These are phyloP conservation scores for Excoecaria agallocha DNA, from an alignment of 345 rosid species.

Conservation along the genomic window DNA sequence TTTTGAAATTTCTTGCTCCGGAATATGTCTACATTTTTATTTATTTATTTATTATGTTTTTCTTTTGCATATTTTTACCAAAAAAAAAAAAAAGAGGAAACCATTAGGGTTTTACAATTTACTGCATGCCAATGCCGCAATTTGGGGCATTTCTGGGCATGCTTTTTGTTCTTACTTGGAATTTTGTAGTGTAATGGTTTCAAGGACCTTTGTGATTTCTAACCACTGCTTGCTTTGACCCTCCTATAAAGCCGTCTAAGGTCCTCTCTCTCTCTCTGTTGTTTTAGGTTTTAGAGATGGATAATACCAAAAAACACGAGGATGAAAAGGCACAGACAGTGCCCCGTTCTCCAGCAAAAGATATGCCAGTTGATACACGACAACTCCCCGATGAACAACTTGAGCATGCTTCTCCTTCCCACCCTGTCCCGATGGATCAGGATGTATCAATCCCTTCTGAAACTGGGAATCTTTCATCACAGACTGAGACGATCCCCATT, in stretches of 20 bases:
- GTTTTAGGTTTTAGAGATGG: constrained; percentile 17
- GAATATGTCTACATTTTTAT: neutral
- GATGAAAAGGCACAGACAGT: constrained; percentile 9
- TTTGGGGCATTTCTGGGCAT: neutral
- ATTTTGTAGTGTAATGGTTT: neutral
- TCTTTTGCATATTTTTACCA: neutral
- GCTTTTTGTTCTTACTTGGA: neutral
- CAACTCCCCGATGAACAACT: neutral
- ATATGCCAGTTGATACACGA: neutral
- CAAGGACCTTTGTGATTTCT: no score
- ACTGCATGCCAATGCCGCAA: neutral
- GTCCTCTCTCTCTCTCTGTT: neutral
- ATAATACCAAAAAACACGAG: constrained; percentile 22
- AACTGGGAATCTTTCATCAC: constrained; percentile 19
- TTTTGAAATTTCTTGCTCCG: no score
- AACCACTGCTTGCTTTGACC: no score
- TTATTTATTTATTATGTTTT: no score
- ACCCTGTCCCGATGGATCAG: constrained; percentile 21
- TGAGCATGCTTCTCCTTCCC: constrained; percentile 23
- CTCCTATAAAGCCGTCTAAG: neutral
- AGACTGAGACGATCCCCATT: constrained; percentile 2
- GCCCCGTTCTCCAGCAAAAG: constrained; percentile 2
- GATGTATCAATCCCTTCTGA: constrained; percentile 15
- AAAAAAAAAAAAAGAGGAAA: no score
- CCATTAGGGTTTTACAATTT: neutral